A percentile compares a stretch with the other conserved stretches of the same genome.
Conservation (phyloP, 2,329 filamentous ascomycete genomes). For the Ophiostoma piceae region DNA sequence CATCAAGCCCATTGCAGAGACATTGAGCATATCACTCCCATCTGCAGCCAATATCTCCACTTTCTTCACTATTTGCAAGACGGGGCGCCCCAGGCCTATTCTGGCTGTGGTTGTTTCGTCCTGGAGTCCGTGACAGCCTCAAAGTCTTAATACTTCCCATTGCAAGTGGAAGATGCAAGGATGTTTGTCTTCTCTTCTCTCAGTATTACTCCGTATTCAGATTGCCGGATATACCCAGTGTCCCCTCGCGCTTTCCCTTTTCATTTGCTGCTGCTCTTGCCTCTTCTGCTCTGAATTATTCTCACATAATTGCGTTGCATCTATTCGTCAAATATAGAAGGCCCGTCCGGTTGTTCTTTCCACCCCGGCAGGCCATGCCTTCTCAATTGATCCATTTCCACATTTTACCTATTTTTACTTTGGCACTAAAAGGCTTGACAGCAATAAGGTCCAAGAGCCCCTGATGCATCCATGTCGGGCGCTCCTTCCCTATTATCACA, state of each 20-base stretch:
- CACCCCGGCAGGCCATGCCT: conserved; percentile 14
- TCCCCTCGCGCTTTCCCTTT: no score
- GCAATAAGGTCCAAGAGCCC: conserved; percentile 18
- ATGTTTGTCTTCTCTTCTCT: background rate
- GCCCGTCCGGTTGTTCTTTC: conserved; percentile 17
- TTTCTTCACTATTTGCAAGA: background rate
- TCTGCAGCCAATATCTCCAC: background rate
- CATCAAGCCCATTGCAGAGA: background rate
- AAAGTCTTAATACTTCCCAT: conserved; percentile 4
- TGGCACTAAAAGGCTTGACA: conserved; percentile 12
- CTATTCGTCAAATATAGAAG: conserved; percentile 9
- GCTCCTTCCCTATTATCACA: conserved; percentile 5
- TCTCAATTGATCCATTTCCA: background rate
- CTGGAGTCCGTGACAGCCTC: conserved; percentile 21
- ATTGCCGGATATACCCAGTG: background rate
- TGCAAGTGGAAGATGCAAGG: background rate
- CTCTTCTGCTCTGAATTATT: background rate
- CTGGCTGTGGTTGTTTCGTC: conserved; percentile 23
- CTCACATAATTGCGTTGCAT: conserved; percentile 3
- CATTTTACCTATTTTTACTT: background rate
- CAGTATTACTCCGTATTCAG: background rate
- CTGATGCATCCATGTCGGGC: conserved; percentile 7
- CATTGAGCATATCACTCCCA: background rate
- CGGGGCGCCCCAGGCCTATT: conserved; percentile 16
- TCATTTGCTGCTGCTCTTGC: background rate